Base-by-base conservation (phyloP, 2,329 filamentous ascomycete genomes). In the Leptographium wingfieldii region DNA sequence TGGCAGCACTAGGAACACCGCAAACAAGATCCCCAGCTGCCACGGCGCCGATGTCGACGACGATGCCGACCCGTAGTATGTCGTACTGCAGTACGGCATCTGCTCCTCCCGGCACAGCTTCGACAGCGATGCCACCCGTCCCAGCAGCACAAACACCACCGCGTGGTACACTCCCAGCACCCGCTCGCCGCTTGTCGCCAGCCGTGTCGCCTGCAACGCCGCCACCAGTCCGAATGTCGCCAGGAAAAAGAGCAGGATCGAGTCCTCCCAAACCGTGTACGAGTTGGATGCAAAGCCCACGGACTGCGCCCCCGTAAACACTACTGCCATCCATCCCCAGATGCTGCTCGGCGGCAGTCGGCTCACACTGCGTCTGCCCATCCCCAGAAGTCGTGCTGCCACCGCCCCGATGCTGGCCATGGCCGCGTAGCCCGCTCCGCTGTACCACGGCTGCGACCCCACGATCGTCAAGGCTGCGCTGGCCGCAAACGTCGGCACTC, bases 241-340 rank as follows among this genome's bases (percentile, higher is more conserved):
- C 61, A 96, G 82, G 74, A 97, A 92, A 75, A 95, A 96, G 3
- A 96, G 78, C 5, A 96, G 80, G 60, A 96, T 96, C 16, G 90
- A 88, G 68, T 99, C 94, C 74, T 99, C 94, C 92, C 94, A 99
- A 65, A 99, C 96, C 0, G 92, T 97, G 73, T 92, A 99, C 0
- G 94, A 99, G 73, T 99, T 99, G 3, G 94, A 94, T 0, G 92
- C 92, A 70, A 97, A 99, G 9, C 94, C 92, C 57, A 89, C 77
- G n/a, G 91, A 95, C 68, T 96, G 90, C 63, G 87, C 84, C n/a
- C 91, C 71, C 0, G 91, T 91, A 66, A 95, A 90, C 16, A 92
- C 70, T 31, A 90, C 76, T 6, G 90, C 86, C 61, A 95, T 76
- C 85, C 89, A 92, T n/a, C 90, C 87, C 92, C 92, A 99, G 59